A percentile compares a stretch with the other conserved stretches of the same genome.
Evolutionary conservation across 495 filamentous ascomycete species (phyloP).

Genomic region (Oidiodendron maius): DNA sequence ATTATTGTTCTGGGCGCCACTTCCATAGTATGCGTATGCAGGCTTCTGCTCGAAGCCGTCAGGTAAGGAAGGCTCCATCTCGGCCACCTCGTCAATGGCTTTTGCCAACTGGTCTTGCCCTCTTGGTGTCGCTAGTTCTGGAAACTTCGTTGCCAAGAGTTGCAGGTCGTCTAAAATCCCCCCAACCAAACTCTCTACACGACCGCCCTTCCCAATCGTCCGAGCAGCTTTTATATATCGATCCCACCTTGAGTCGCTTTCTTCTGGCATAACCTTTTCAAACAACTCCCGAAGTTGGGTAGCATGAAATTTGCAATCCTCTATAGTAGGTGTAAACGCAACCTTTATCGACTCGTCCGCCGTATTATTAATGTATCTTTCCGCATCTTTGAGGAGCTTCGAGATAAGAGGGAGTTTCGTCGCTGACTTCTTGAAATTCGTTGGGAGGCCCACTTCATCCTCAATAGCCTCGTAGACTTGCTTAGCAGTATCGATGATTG

Average conservation of each 20-base stretch:
- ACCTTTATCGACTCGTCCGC: slow-evolving; percentile 9
- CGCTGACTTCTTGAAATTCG: slow-evolving; percentile 20
- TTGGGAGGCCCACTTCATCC: slow-evolving; percentile 19
- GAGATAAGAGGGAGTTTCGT: slow-evolving; percentile 20
- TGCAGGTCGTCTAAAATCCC: slow-evolving; percentile 22
- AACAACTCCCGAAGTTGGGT: slow-evolving; percentile 16
- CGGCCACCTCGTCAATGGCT: slow-evolving; percentile 16
- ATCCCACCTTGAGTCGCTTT: slow-evolving; percentile 13
- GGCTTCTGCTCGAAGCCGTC: slow-evolving; percentile 8
- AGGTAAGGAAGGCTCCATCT: slow-evolving; percentile 14
- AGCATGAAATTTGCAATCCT: slow-evolving; percentile 18
- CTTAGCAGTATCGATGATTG: slow-evolving; percentile 21
- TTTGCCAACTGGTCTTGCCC: slow-evolving; percentile 12
- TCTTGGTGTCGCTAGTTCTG: slow-evolving; percentile 10
- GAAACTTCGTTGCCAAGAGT: slow-evolving; percentile 17
- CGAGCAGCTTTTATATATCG: slow-evolving; percentile 19
- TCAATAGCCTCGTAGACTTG: slow-evolving; percentile 19
- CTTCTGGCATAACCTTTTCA: slow-evolving; percentile 18
- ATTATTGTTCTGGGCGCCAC: slow-evolving; percentile 11
- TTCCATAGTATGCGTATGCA: slow-evolving; percentile 10
- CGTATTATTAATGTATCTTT: slow-evolving; percentile 11
- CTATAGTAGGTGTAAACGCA: slow-evolving; percentile 14
- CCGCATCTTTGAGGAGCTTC: slow-evolving; percentile 15
- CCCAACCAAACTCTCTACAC: slow-evolving; percentile 21
- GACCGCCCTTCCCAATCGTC: slow-evolving; percentile 18